These are phyloP conservation scores for Inonotus hispidus DNA, from an alignment of 1,284 basidiomycete species.

Conservation along the genomic window DNA sequence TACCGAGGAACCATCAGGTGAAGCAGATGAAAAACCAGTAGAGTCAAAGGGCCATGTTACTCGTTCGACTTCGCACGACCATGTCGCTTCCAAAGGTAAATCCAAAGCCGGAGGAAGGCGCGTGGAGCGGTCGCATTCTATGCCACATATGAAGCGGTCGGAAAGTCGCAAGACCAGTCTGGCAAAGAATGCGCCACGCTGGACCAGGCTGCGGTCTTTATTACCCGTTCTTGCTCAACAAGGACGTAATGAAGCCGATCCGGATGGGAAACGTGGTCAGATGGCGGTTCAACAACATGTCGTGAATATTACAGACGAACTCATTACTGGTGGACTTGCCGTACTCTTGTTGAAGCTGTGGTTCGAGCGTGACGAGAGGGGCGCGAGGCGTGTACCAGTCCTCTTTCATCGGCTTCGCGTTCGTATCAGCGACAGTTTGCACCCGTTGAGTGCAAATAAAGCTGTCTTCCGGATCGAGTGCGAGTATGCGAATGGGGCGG, in stretches of 20 bases:
- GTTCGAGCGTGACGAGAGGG: conserved; percentile 90
- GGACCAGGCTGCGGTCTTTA: conserved; percentile 58
- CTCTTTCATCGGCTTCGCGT: conserved; percentile 85
- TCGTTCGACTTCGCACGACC: conserved; percentile 2
- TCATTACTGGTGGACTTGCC: conserved; percentile 77
- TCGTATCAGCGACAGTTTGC: conserved; percentile 79
- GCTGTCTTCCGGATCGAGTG: conserved; percentile 92
- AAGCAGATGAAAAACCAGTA: neutral
- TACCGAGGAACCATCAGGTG: conserved; percentile 6
- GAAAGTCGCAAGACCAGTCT: conserved; percentile 28
- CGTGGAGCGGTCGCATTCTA: conserved; percentile 39
- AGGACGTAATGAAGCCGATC: conserved; percentile 20
- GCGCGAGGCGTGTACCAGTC: conserved; percentile 77
- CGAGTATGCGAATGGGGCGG: conserved; percentile 93
- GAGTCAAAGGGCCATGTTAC: neutral
- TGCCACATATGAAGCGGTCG: conserved; percentile 35
- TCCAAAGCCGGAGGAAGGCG: conserved; percentile 16
- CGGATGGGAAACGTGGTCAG: conserved; percentile 28
- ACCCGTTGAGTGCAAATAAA: conserved; percentile 73
- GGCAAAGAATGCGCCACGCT: conserved; percentile 34
- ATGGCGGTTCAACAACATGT: conserved; percentile 44
- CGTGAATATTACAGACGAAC: conserved; percentile 81
- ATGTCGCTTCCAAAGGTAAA: conserved; percentile 16
- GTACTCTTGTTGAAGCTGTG: conserved; percentile 83
- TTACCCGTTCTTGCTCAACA: conserved; percentile 50